phyloP scores from a whole-genome alignment of 2,329 filamentous ascomycete genomes.

The Stylonectria norvegica region DNA sequence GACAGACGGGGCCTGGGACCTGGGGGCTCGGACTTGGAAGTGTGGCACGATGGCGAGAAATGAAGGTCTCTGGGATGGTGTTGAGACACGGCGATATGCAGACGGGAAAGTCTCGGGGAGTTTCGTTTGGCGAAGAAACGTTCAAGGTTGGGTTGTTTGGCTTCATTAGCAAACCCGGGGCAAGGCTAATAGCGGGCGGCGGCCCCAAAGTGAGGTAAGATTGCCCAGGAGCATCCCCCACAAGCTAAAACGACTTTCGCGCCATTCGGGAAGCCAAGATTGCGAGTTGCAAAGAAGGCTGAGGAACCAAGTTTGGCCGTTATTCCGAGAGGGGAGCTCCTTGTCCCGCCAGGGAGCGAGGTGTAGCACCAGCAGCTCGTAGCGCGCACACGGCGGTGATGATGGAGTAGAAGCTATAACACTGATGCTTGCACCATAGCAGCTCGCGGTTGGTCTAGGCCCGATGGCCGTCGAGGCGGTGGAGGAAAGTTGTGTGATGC shows the following conservation, averaged over 20 bases:
- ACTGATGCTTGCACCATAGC: too few relatives aligned
- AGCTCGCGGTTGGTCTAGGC: too few relatives aligned
- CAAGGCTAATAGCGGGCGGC: not conserved
- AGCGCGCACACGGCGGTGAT: not conserved
- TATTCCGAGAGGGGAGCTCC: too few relatives aligned
- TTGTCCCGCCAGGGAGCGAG: too few relatives aligned
- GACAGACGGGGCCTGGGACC: not conserved
- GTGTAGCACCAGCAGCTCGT: not conserved
- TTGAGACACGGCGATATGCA: not conserved
- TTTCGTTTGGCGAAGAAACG: too few relatives aligned
- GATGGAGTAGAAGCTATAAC: not conserved
- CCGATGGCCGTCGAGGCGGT: too few relatives aligned
- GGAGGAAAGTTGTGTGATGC: not conserved
- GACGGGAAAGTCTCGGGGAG: not conserved
- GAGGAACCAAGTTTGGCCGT: too few relatives aligned
- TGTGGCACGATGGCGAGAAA: slow-evolving; percentile 8
- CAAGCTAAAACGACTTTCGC: not conserved
- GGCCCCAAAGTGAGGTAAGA: not conserved
- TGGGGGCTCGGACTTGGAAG: not conserved
- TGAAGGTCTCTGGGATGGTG: slow-evolving; percentile 1
- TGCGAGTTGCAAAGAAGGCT: too few relatives aligned
- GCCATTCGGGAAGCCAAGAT: too few relatives aligned
- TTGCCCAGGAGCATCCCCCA: not conserved
- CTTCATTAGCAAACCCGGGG: too few relatives aligned
- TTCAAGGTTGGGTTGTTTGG: too few relatives aligned